Base-by-base conservation (phyloP, 106 monocot genomes). In the Amphibolis antarctica region DNA sequence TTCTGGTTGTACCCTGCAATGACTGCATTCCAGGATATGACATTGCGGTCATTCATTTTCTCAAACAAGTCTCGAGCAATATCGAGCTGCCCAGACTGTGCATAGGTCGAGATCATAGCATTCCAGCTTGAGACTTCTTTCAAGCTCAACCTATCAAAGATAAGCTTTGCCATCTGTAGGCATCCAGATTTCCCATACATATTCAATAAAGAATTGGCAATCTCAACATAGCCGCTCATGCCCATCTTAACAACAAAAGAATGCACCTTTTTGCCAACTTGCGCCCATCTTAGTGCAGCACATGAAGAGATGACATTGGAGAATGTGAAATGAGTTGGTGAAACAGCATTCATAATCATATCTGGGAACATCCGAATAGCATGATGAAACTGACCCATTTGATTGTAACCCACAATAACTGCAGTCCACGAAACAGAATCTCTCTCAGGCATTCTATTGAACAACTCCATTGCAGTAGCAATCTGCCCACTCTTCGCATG, bases 1-100 rank as follows among this genome's bases (percentile, higher is more conserved):
- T 87, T 89, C 65, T 90, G 90, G 70, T 90, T 96, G 64, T 68
- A 85, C 9, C 96, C 96, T 9, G 96, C 80, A 65, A 96, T 82
- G 0, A 96, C 69, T 1, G 86, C 82, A 68, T 89, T 96, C 96
- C 89, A 90, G 11, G 96, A 82, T 27, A 96, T 72, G 19, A 80
- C 62, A 65, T 56, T 86, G 5, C 69, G 65, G 1, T 86, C 80
- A 17, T 48, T 62, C 86, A 96, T 90, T 67, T 73, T 57, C 14
- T 84, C 81, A 21, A 96, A 96, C 44, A 59, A 66, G 7, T 60
- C 55, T 11, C 59, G 19, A 26, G 89, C 94, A 22, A 79, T 46
- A 66, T 82, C 89, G 72, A 89, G 81, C 66, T 59, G 55, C 1
- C 78, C 79, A 4, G 30, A 51, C 71, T 82, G 83, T 10, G 80